Percentiles rank a stretch among this genome's conserved stretches.
These are phyloP conservation scores for Kurtzmaniella cleridarum DNA, from an alignment of 805 yeast genomes.

Conservation along the genomic window DNA sequence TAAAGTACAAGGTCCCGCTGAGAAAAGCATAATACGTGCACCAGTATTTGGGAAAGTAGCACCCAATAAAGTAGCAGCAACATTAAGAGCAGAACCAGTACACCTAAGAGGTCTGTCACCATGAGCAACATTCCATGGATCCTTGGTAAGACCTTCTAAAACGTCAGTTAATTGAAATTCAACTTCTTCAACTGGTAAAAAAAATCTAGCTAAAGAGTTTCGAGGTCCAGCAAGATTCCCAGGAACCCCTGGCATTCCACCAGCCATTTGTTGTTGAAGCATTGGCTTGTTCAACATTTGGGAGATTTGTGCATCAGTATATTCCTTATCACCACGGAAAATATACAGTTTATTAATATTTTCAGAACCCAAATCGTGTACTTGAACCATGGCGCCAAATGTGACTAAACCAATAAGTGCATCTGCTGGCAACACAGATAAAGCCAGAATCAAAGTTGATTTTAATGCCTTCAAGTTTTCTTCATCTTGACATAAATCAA, in stretches of 20 bases:
- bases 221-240: conserved; percentile 9
- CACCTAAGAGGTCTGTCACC: conserved; percentile 85
- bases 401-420: conserved; percentile 85
- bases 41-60: conserved; percentile 81
- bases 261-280: conserved; percentile 16
- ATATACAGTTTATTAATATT: conserved; percentile 70
- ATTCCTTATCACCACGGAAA: conserved; percentile 87
- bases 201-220: conserved; percentile 50
- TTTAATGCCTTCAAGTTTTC: conserved; percentile 82
- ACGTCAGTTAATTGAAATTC: conserved; percentile 79
- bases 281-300: conserved; percentile 41
- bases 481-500: conserved; percentile 85
- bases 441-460: conserved; percentile 69
- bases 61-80: conserved; percentile 79
- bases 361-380: conserved; percentile 70
- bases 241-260: conserved; percentile 11
- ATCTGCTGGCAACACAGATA: conserved; percentile 81
- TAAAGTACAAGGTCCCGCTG: conserved; percentile 93
- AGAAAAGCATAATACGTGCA: conserved; percentile 81
- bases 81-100: conserved; percentile 86
- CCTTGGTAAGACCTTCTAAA: conserved; percentile 70
- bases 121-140: conserved; percentile 85
- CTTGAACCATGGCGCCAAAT: conserved; percentile 84
- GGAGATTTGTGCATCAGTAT: conserved; percentile 62
- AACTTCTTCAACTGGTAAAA: conserved; percentile 68